Percentiles rank a stretch among this genome's conserved stretches.
These are phyloP conservation scores for Lolium perenne DNA, from an alignment of 176 grass and related monocot genomes.

Conservation along the genomic window DNA sequence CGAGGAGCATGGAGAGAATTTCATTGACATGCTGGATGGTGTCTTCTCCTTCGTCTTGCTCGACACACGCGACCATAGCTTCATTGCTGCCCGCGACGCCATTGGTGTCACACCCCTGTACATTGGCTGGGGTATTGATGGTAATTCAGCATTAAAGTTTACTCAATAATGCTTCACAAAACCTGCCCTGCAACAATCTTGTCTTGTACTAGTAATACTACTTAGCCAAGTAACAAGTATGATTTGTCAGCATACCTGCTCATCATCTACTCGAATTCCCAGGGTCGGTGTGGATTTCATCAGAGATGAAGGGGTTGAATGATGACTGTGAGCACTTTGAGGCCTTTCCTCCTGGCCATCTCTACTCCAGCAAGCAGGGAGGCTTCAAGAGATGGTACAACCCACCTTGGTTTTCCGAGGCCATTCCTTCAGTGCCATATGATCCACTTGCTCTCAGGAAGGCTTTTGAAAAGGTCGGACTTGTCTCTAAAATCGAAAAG, in stretches of 20 bases:
- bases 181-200: not conserved
- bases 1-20: slow-evolving; percentile 79
- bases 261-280: not conserved
- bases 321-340: slow-evolving; percentile 92
- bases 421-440: slow-evolving; percentile 54
- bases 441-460: slow-evolving; percentile 61
- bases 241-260: slow-evolving; percentile 6
- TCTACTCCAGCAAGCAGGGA: slow-evolving; percentile 67
- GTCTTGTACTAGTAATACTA: not conserved
- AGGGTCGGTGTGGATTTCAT: slow-evolving; percentile 88
- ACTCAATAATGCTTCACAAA: not conserved
- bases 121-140: slow-evolving; percentile 86
- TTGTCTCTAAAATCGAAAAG: not conserved
- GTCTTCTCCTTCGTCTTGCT: slow-evolving; percentile 85
- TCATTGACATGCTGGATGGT: slow-evolving; percentile 86
- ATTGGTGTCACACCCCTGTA: slow-evolving; percentile 84
- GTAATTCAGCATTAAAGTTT: slow-evolving; percentile 20
- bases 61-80: slow-evolving; percentile 53
- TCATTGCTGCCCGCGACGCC: slow-evolving; percentile 83
- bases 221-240: not conserved
- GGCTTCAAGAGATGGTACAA: slow-evolving; percentile 84
- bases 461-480: slow-evolving; percentile 73
- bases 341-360: slow-evolving; percentile 77
- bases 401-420: slow-evolving; percentile 66
- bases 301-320: slow-evolving; percentile 84